Evolutionary conservation across 805 yeast species (phyloP), one percentile per base, ranked within the genome.

Genomic region (Wickerhamomyces chaumierensis): DNA sequence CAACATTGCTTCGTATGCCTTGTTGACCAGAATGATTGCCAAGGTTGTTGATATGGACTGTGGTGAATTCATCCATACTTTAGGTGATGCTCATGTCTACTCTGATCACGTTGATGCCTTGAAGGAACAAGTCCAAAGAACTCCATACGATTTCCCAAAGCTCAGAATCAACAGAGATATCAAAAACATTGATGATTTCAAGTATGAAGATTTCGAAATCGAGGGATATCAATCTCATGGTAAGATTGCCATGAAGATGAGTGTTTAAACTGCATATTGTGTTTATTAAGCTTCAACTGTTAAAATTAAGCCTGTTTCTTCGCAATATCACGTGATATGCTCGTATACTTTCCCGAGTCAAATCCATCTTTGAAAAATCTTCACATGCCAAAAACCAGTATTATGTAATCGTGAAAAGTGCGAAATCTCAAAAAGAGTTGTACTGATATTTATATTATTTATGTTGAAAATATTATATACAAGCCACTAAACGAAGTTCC

Each of bases 81-180:
- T 92, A 76, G 99, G 99, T 18, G 99, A 92, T 59, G 84, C 96
- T 1, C 99, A 92, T 56, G 94, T 92, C 8, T 92, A 92, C 58
- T 71, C 75, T 44, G 95, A 92, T 58, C 99, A 92, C 57, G 75
- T 90, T 13, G 96, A 87, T 40, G 96, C 97, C 1, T 68, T 92
- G 45, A 73, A 81, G 48, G 81, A 76, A 49, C 98, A 92, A 60
- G 58, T 84, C 9, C 56, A 64, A 33, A 76, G 99, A 60, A 58
- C 59, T 16, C 97, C 99, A 13, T 70, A 77, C 43, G 56, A 60
- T 16, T 92, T 92, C 62, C 99, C 99, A 5, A 83, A 70, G 47
- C 66, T 92, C 52, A 63, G 55, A 37, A 81, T 92, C 46, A 74
- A 72, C 40, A 72, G 92, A 43, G 67, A 77, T 7, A 76, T 90